These are phyloP conservation scores for Komagataella pastoris DNA, from an alignment of 805 yeast species.

Conservation along the genomic window DNA sequence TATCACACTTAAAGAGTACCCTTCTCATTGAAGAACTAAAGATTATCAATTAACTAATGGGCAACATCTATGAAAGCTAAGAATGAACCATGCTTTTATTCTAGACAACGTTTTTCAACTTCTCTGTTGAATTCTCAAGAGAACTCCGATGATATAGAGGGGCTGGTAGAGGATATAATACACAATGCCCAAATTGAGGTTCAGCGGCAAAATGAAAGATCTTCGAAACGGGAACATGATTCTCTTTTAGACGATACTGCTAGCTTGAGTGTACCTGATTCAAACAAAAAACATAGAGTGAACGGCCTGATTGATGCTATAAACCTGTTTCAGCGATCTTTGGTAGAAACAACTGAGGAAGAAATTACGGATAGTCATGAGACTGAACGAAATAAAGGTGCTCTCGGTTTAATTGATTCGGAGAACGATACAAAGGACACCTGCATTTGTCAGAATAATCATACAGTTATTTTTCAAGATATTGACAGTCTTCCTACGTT, in stretches of 20 bases:
- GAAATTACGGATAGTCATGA: background rate
- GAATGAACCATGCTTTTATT: background rate
- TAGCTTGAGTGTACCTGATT: too few relatives aligned
- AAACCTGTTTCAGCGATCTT: background rate
- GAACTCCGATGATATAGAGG: background rate
- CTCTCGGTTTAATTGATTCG: background rate
- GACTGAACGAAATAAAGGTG: background rate
- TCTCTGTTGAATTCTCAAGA: background rate
- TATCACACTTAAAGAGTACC: too few relatives aligned
- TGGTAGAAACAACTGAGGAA: background rate
- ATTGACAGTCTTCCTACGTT: background rate
- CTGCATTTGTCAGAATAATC: background rate
- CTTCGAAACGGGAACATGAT: background rate
- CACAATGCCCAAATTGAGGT: background rate
- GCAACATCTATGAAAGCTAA: background rate
- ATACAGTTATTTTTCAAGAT: background rate
- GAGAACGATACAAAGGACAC: background rate
- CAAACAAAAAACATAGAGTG: background rate
- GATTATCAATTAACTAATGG: background rate
- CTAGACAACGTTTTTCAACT: background rate
- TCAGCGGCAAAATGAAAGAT: background rate
- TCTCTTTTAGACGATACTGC: background rate
- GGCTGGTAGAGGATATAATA: background rate
- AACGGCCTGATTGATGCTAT: background rate
- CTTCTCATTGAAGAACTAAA: background rate